A percentile compares a stretch with the other conserved stretches of the same genome.
Evolutionary conservation across 768 basidiomycete genomes (phyloP).

Genomic region (Hemileccinum rubropunctum): DNA sequence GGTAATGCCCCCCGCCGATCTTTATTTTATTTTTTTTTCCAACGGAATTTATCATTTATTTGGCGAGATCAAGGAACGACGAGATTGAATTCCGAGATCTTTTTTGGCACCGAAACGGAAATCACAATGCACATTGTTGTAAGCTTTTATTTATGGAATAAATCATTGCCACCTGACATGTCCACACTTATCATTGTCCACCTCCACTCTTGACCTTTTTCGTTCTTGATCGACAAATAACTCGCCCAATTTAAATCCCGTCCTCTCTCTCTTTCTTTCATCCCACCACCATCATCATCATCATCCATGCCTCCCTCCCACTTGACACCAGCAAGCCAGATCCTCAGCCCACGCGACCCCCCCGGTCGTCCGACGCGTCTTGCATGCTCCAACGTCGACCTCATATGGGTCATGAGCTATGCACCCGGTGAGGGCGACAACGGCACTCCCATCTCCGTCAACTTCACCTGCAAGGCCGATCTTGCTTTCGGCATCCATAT

Average conservation of each 20-base stretch:
- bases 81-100: conserved; percentile 20
- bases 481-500: conserved; percentile 45
- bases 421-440: conserved; percentile 61
- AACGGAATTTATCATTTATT: background rate
- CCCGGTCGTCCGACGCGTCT: conserved; percentile 21
- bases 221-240: conserved; percentile 21
- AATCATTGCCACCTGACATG: conserved; percentile 3
- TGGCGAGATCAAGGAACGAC: conserved; percentile 11
- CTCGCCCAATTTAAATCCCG: conserved; percentile 24
- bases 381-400: conserved; percentile 47
- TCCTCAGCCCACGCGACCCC: conserved; percentile 5
- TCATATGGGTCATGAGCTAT: conserved; percentile 66
- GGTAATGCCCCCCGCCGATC: conserved; percentile 20
- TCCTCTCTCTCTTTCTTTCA: background rate
- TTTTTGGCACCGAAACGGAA: conserved; percentile 23
- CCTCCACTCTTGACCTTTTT: conserved; percentile 10
- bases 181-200: background rate
- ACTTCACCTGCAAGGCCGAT: conserved; percentile 37
- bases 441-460: conserved; percentile 62
- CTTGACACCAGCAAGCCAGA: conserved; percentile 12
- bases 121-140: conserved; percentile 9
- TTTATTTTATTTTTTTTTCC: too few species aligned
- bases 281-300: background rate
- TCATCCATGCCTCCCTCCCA: conserved; percentile 14
- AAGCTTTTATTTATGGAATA: background rate